A percentile compares a stretch with the other conserved stretches of the same genome.
Conservation (phyloP, 177 flowering plant species). For the Vitis hybrid region DNA sequence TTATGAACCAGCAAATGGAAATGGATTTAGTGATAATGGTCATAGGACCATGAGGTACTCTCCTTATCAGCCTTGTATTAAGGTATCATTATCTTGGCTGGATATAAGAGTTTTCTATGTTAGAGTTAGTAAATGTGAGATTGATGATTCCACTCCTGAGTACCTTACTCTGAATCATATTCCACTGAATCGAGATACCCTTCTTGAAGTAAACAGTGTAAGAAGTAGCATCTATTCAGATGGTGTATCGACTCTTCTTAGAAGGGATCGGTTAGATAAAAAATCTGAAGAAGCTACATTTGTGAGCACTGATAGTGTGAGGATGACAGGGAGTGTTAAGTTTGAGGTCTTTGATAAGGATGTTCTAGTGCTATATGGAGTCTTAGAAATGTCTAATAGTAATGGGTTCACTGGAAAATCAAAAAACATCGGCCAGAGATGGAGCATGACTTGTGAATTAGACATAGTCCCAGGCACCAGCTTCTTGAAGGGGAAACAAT, state of each 20-base stretch:
- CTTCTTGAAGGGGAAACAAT: slow-evolving; percentile 57
- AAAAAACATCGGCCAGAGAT: slow-evolving; percentile 29
- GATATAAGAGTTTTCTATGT: slow-evolving; percentile 82
- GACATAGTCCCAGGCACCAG: slow-evolving; percentile 34
- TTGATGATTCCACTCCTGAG: slow-evolving; percentile 63
- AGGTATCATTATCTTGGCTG: slow-evolving; percentile 54
- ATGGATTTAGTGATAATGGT: slow-evolving; percentile 31
- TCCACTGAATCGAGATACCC: slow-evolving; percentile 64
- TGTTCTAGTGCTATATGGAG: slow-evolving; percentile 67
- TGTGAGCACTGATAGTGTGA: slow-evolving; percentile 75
- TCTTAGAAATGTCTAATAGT: slow-evolving; percentile 44
- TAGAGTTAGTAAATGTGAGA: slow-evolving; percentile 63
- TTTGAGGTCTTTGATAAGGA: slow-evolving; percentile 71
- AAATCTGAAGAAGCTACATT: slow-evolving; percentile 81
- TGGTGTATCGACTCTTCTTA: slow-evolving; percentile 50
- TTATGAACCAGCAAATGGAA: slow-evolving; percentile 26
- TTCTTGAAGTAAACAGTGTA: slow-evolving; percentile 70
- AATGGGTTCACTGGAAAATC: slow-evolving; percentile 46
- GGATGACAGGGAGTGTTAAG: slow-evolving; percentile 68
- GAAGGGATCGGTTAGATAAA: slow-evolving; percentile 76
- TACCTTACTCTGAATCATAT: slow-evolving; percentile 62
- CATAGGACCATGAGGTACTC: slow-evolving; percentile 35
- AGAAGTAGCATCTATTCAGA: slow-evolving; percentile 56
- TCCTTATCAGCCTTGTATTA: slow-evolving; percentile 27
- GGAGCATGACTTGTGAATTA: slow-evolving; percentile 71